Base-by-base conservation (phyloP, 1,284 basidiomycete species). In the Boletus smithii region DNA sequence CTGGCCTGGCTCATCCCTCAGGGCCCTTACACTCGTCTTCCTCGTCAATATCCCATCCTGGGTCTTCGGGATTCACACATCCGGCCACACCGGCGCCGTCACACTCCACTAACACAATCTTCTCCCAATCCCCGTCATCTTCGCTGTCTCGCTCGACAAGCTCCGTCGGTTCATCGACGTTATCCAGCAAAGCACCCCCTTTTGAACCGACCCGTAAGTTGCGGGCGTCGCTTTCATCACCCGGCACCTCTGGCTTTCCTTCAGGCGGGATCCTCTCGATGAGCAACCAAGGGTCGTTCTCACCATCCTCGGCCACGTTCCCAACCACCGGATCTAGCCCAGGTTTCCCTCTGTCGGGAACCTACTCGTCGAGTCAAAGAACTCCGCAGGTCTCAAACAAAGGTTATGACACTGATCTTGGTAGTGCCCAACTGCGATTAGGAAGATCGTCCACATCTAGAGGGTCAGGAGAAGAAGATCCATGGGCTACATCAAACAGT, bases 111-210 rank as follows among this genome's bases (percentile, higher is more conserved):
- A 57, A 46, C 20, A 31, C 58, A 10, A 49, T 53, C 22, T 50
- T 64, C 7, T 51, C 65, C 2, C 56, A 53, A 14, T 52, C 62
- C 13, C 40, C 50, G 7, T 46, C 65, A 3, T 57, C 62, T 11
- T 53, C 52, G 1, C 34, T 57, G 5, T 63, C 60, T 35, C 58
- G 60, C 8, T 53, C 62, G 0, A 63, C 59, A n/a, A 62, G 61
- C 24, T 64, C 64, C 3, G 46, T 63, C 0, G 41, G 59, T 8
- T 54, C 62, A 2, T 78, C 77, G 2, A 77, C 70, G 4, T 56
- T 80, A 16, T 80, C 77, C 1, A 75, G 77, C 55, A 71, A 71
- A 31, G 77, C 77, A 1, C 66, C 71, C 0, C 73, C 76, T 5
- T 80, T 80, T 44, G 77, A 80, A 53, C 77, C 77, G 16, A 63